phyloP scores from a whole-genome alignment of 768 basidiomycete species.

The Wakefieldia striispora region DNA sequence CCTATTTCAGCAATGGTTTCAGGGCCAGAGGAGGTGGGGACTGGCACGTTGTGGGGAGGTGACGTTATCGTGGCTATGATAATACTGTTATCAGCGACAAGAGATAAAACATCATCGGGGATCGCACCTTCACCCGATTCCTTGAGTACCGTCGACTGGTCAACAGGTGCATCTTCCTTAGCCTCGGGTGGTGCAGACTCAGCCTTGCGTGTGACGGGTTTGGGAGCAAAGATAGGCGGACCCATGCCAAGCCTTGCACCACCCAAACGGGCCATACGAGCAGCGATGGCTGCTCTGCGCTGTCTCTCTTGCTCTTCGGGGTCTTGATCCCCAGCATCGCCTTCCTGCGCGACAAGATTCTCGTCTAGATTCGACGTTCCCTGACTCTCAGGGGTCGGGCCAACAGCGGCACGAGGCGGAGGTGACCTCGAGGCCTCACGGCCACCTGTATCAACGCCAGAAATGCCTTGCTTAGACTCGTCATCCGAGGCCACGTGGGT shows the following conservation, averaged over 20 bases:
- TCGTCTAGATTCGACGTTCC: conserved; percentile 25
- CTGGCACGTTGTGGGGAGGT: conserved; percentile 11
- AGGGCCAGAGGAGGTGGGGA: background rate
- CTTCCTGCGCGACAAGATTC: conserved; percentile 23
- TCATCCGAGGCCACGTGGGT: conserved; percentile 38
- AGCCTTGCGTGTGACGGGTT: conserved; percentile 40
- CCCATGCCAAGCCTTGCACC: conserved; percentile 82
- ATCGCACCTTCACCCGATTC: conserved; percentile 22
- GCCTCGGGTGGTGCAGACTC: conserved; percentile 17
- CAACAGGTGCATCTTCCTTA: conserved; percentile 19
- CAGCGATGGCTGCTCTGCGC: conserved; percentile 83
- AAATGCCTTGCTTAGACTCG: conserved; percentile 37
- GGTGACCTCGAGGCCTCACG: conserved; percentile 35
- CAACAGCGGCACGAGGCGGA: conserved; percentile 26
- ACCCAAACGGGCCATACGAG: conserved; percentile 90
- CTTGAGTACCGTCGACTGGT: conserved; percentile 5
- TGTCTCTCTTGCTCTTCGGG: conserved; percentile 70
- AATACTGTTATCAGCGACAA: conserved; percentile 3
- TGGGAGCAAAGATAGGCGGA: conserved; percentile 65
- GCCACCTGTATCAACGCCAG: conserved; percentile 14
- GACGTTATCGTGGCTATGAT: conserved; percentile 12
- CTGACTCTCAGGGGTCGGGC: conserved; percentile 16
- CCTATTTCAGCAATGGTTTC: conserved; percentile 16
- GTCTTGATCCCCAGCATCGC: conserved; percentile 35
- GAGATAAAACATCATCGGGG: background rate